A percentile compares a stretch with the other conserved stretches of the same genome.
phyloP scores from a whole-genome alignment of 2,329 filamentous ascomycete genomes.

The Penicillium sp. region DNA sequence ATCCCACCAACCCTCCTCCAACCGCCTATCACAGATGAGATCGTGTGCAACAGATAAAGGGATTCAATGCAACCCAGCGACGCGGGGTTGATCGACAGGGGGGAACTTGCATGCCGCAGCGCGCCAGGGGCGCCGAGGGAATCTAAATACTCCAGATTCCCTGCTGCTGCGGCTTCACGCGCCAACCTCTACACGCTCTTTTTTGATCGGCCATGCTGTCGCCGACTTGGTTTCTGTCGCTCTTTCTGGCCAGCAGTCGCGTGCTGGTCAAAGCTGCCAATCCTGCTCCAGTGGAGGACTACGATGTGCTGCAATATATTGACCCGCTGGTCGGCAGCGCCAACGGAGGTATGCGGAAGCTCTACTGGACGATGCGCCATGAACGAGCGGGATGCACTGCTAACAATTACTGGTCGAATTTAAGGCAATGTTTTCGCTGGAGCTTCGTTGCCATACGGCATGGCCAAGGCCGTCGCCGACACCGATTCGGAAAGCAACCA shows the following conservation, averaged over 20 bases:
- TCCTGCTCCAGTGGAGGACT: conserved; percentile 22
- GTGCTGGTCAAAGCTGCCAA: conserved; percentile 13
- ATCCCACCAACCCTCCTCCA: not conserved
- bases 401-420: conserved; percentile 1
- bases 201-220: no score
- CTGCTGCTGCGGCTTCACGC: no score
- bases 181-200: no score
- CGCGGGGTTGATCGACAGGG: conserved; percentile 20
- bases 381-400: no score
- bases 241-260: conserved; percentile 13
- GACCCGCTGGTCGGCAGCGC: conserved; percentile 55
- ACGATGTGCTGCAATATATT: conserved; percentile 46
- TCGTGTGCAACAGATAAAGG: conserved; percentile 1
- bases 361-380: not conserved
- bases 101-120: conserved; percentile 16
- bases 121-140: no score
- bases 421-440: conserved; percentile 57
- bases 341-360: conserved; percentile 41
- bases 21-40: not conserved
- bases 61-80: conserved; percentile 12
- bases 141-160: no score
- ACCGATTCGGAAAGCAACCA: conserved; percentile 52
- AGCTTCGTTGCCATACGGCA: conserved; percentile 54
- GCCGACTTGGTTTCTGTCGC: no score
- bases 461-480: conserved; percentile 58